A percentile compares a stretch with the other conserved stretches of the same genome.
Conservation (phyloP, 129 eudicot species). For the Dittrichia graveolens region DNA sequence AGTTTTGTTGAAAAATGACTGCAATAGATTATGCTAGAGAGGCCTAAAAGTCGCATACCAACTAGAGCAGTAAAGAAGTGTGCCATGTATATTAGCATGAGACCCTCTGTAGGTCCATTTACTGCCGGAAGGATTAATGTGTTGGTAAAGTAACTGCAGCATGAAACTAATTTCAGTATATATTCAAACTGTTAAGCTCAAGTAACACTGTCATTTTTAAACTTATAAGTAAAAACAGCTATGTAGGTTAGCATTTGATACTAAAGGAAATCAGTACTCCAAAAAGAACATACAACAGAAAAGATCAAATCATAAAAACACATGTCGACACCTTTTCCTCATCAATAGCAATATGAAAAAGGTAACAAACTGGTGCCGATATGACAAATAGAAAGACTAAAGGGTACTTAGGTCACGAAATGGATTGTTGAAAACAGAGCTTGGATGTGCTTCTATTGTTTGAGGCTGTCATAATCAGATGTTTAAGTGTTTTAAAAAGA, state of each 20-base stretch:
- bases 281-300: neutral
- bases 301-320: no score
- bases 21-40: neutral
- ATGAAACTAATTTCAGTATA: slow-evolving; percentile 20
- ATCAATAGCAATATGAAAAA: no score
- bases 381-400: no score
- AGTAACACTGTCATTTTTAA: neutral
- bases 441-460: neutral
- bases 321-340: no score
- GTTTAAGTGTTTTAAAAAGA: neutral
- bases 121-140: slow-evolving; percentile 88
- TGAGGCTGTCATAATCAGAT: neutral
- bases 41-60: slow-evolving; percentile 49
- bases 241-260: neutral
- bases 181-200: neutral
- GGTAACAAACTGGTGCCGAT: no score
- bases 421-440: neutral
- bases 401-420: no score
- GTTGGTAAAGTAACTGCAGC: slow-evolving; percentile 88
- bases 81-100: slow-evolving; percentile 73
- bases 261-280: neutral
- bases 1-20: neutral
- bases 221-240: slow-evolving; percentile 1
- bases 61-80: slow-evolving; percentile 87
- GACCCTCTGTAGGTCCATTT: slow-evolving; percentile 99